Evolutionary conservation across 2,329 filamentous ascomycete genomes (phyloP).

Genomic region (Phoma sp.): DNA sequence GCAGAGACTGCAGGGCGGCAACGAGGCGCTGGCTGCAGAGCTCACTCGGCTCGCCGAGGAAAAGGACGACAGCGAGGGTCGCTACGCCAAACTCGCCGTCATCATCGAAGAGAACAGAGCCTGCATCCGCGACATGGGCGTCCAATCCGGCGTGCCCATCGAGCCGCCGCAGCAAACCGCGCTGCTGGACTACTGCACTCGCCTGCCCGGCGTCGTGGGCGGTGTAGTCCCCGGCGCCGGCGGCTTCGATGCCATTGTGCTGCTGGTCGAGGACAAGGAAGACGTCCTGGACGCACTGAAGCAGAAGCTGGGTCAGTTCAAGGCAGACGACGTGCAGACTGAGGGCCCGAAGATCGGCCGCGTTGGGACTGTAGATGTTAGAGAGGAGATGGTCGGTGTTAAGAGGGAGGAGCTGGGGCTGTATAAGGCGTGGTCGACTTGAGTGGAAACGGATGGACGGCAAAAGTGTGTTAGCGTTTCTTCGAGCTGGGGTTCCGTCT

Average conservation of each 20-base stretch:
- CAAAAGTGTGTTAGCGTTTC: background rate
- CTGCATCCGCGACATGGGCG: conserved; percentile 78
- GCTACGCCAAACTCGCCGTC: conserved; percentile 58
- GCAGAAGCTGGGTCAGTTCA: conserved; percentile 71
- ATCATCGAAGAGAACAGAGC: conserved; percentile 60
- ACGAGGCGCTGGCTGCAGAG: conserved; percentile 71
- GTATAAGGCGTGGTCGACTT: conserved; percentile 51
- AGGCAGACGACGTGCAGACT: conserved; percentile 46
- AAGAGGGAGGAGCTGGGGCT: conserved; percentile 47
- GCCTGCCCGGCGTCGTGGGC: conserved; percentile 80
- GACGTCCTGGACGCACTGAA: conserved; percentile 67
- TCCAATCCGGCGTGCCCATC: conserved; percentile 77
- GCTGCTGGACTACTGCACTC: conserved; percentile 76
- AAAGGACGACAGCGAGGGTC: conserved; percentile 35
- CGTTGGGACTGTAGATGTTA: conserved; percentile 72
- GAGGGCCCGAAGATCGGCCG: conserved; percentile 59
- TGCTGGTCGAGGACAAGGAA: conserved; percentile 77
- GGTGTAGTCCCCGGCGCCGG: conserved; percentile 94
- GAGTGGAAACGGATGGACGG: background rate
- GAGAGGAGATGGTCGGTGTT: conserved; percentile 75
- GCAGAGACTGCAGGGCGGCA: conserved; percentile 74
- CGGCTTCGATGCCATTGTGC: conserved; percentile 86
- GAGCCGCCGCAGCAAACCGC: conserved; percentile 86
- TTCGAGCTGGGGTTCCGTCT: too few species aligned
- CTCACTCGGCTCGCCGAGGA: conserved; percentile 60